Evolutionary conservation across 1,139 yeast genomes (phyloP), one percentile per base, ranked within the genome.

Genomic region (Pichia sp.): DNA sequence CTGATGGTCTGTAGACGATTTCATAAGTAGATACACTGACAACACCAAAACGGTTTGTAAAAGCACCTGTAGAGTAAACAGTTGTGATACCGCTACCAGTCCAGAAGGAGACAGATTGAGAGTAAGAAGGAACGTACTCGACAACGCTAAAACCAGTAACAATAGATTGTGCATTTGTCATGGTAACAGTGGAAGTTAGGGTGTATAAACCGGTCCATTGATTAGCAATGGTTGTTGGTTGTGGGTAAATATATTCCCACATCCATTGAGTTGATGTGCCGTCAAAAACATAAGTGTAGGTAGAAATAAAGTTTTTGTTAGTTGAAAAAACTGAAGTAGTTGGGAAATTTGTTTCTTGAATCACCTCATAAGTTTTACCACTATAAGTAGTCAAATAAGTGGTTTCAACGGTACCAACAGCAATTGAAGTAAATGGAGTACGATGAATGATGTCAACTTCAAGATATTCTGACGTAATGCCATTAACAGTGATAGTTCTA

Each of bases 311-410:
- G 5, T 30, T 24, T 11, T 24, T 31, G 20, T 28, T 16, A 20
- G 10, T 30, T 26, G 30, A 23, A 31, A 30, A 39, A 16, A 35
- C n/a, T 6, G 37, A 35, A 5, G 37, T 27, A 4, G 42, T 39
- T 24, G 46, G 43, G n/a, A 43, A 39, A 16, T 34, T 35, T n/a
- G 42, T 10, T 20, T 23, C 29, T 31, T 45, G 37, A 11, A 45
- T 31, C 26, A 40, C 42, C 30, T 26, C 37, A 32, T 30, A 37
- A 29, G 40, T 38, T 8, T 23, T 12, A n/a, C 39, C 30, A 26
- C 32, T 32, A 8, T 8, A 16, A 2, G 45, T 41, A 8, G 39
- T 37, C 3, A 36, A 25, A 30, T 35, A 35, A 3, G 39, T 30
- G 9, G 46, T 24, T 10, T 30, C 36, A 24, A 34, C 36, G 3